Percentiles rank a stretch among this genome's conserved stretches.
Evolutionary conservation across 2,329 filamentous ascomycete species (phyloP).

Genomic region (Ascomycota sp.): DNA sequence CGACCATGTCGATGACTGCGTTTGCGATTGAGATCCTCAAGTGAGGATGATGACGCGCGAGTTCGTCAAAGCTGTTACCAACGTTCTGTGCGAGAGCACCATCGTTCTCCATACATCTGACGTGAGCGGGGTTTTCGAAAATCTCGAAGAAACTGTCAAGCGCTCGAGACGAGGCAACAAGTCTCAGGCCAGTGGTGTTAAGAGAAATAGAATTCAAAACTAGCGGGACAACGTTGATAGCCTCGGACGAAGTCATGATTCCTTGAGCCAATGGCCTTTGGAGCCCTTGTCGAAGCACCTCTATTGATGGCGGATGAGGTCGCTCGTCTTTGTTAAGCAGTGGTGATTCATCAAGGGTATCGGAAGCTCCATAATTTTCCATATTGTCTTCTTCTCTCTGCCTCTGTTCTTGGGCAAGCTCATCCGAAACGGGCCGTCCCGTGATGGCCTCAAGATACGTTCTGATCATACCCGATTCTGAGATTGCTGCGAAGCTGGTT

Average conservation of each 20-base stretch:
- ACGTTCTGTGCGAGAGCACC: conserved; percentile 48
- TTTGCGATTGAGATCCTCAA: conserved; percentile 64
- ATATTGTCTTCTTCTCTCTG: conserved; percentile 11
- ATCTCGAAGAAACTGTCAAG: conserved; percentile 82
- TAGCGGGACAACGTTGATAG: conserved; percentile 67
- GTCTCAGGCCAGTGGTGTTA: conserved; percentile 67
- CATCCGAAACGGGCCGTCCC: conserved; percentile 21
- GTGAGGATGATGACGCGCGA: conserved; percentile 79
- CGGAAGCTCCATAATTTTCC: conserved; percentile 16
- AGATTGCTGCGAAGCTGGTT: conserved; percentile 89
- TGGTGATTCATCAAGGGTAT: conserved; percentile 19
- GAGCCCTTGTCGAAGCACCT: conserved; percentile 24
- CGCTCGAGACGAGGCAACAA: conserved; percentile 67
- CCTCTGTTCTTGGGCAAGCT: conserved; percentile 10
- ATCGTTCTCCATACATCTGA: conserved; percentile 65
- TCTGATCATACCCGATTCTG: conserved; percentile 77
- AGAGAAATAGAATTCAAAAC: conserved; percentile 88
- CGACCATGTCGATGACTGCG: conserved; percentile 76
- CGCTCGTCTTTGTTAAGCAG: conserved; percentile 16
- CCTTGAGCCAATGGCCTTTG: conserved; percentile 36
- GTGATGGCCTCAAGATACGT: conserved; percentile 71
- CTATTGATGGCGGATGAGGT: conserved; percentile 31
- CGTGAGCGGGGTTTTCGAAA: conserved; percentile 82
- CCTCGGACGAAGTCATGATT: conserved; percentile 73
- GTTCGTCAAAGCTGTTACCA: conserved; percentile 76